These are phyloP conservation scores for Mortierella sp. DNA, from an alignment of 371 early-diverging fungal genomes.

Conservation along the genomic window DNA sequence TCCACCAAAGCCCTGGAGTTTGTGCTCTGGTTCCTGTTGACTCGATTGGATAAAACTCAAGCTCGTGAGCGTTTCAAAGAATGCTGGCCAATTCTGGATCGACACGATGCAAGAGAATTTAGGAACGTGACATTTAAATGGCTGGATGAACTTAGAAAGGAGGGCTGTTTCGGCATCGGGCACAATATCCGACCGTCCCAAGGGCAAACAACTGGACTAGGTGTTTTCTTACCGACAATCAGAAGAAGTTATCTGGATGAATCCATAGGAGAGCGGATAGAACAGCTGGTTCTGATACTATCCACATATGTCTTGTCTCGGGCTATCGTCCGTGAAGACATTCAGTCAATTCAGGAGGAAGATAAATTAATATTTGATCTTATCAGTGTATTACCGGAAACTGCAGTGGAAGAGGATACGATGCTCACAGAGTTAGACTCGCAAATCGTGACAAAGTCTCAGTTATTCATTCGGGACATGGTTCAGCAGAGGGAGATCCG, in stretches of 20 bases:
- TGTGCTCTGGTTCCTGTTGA: conserved; percentile 55
- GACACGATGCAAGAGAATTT: conserved; percentile 50
- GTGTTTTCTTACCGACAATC: conserved; percentile 47
- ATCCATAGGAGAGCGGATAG: conserved; percentile 48
- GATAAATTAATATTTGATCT: conserved; percentile 6
- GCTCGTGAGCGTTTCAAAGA: conserved; percentile 44
- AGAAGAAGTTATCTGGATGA: conserved; percentile 52
- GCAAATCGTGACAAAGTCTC: conserved; percentile 14
- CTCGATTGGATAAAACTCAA: conserved; percentile 22
- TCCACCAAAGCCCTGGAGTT: conserved; percentile 55
- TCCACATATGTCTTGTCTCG: conserved; percentile 43
- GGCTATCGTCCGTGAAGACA: conserved; percentile 4
- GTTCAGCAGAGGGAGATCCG: conserved; percentile 7
- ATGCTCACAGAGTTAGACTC: conserved; percentile 16
- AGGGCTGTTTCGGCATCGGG: conserved; percentile 48
- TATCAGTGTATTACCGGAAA: conserved; percentile 14
- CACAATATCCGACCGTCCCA: conserved; percentile 15
- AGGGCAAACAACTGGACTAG: conserved; percentile 16
- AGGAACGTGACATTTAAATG: conserved; percentile 57
- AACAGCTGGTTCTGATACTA: conserved; percentile 49
- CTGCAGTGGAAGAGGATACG: conserved; percentile 9
- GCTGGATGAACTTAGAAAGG: conserved; percentile 57
- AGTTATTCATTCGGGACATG: conserved; percentile 8
- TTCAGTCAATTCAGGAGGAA: not conserved
- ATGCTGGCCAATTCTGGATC: conserved; percentile 57